Conservation (phyloP, 345 rosid genomes). For the Sisymbrium altissimum region DNA sequence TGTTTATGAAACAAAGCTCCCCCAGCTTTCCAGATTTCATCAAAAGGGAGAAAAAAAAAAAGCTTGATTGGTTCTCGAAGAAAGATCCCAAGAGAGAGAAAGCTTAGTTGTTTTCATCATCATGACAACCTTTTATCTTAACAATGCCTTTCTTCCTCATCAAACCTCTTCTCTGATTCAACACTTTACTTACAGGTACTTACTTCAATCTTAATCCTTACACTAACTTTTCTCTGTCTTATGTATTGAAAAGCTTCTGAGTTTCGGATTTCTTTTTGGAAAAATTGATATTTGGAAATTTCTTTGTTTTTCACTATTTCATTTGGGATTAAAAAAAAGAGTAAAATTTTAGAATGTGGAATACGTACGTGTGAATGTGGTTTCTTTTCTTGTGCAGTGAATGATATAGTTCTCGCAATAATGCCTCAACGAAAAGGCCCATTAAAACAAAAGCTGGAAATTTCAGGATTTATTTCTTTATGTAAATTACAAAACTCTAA, state of each 20-base stretch:
- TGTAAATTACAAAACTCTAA: neutral
- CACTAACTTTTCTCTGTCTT: neutral
- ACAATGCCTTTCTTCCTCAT: conserved; percentile 29
- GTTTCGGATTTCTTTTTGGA: neutral
- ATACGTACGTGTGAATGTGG: neutral
- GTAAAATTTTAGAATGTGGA: neutral
- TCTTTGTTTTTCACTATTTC: neutral
- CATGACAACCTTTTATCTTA: conserved; percentile 22
- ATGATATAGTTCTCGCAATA: conserved; percentile 15
- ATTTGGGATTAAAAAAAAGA: neutral
- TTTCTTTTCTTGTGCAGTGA: neutral
- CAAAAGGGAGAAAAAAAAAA: neutral
- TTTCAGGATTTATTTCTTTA: neutral
- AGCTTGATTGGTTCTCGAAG: conserved; percentile 18
- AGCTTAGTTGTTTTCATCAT: conserved; percentile 33
- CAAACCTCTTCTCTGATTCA: conserved; percentile 19
- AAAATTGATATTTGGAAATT: neutral
- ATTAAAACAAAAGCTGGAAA: neutral
- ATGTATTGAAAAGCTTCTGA: neutral
- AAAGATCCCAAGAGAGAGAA: conserved; percentile 17
- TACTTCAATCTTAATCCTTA: neutral
- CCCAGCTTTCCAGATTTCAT: conserved; percentile 48
- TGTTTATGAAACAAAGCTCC: conserved; percentile 23
- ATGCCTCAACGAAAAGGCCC: neutral
- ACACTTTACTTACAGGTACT: conserved; percentile 26